Conservation (phyloP, 371 early-diverging fungal genomes). For the Basidiobolus meristosporus region DNA sequence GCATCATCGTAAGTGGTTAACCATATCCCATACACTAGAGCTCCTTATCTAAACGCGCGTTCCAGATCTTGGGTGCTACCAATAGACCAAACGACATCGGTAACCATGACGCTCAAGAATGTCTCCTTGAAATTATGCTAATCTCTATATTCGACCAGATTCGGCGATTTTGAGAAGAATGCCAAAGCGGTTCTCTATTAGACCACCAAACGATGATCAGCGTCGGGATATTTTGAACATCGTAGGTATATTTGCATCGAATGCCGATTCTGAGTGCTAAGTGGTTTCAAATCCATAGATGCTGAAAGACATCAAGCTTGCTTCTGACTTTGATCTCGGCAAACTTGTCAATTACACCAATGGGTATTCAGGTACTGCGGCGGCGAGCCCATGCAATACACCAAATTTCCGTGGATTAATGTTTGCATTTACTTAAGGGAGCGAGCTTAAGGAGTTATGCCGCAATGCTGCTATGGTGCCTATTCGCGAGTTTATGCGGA, state of each 20-base stretch:
- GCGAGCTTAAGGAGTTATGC: constrained; percentile 92
- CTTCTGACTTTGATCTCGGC: constrained; percentile 44
- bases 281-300: constrained; percentile 28
- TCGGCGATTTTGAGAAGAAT: constrained; percentile 87
- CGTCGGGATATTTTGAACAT: constrained; percentile 74
- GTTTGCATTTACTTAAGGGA: constrained; percentile 16
- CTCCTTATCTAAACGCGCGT: neutral
- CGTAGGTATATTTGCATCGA: constrained; percentile 11
- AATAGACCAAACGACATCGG: constrained; percentile 92
- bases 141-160: constrained; percentile 18
- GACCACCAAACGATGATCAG: constrained; percentile 77
- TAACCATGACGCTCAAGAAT: neutral
- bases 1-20: constrained; percentile 37
- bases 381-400: neutral
- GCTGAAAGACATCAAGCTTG: constrained; percentile 42
- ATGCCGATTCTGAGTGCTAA: neutral
- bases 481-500: constrained; percentile 56
- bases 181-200: constrained; percentile 87
- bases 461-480: constrained; percentile 91
- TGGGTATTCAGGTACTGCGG: constrained; percentile 56
- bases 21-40: neutral
- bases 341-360: constrained; percentile 55
- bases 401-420: neutral
- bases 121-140: neutral
- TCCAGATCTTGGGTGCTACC: constrained; percentile 69